Base-by-base conservation (phyloP, 331 rosid species). In the Cydonia oblonga region DNA sequence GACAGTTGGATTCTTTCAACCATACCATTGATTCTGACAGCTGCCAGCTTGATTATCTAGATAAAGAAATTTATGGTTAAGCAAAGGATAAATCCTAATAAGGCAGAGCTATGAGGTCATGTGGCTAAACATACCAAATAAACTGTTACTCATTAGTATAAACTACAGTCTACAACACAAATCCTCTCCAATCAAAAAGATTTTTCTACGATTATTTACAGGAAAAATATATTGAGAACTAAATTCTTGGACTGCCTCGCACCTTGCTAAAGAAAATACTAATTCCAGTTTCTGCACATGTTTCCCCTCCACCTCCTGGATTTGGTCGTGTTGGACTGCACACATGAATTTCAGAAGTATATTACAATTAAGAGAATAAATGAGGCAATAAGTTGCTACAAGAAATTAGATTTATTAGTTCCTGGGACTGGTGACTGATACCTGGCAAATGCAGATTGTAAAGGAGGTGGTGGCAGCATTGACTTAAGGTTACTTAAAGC, bases 361-460 rank as follows among this genome's bases (percentile, higher is more conserved):
- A 52, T 60, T 66, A 15, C 10, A 24, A 61, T 9, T 9, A 80
- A 9, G 70, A 61, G 61, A 65, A 24, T 23, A 51, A 20, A 62
- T 38, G 56, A 24, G 44, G 32, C 52, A 56, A 72, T 69, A 63
- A 40, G 9, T 26, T 58, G 23, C 76, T 56, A 53, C 67, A 75
- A 75, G 62, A 38, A 7, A 46, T 15, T 42, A 69, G 49, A 73
- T 68, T 53, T 54, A 51, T 35, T 30, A 63, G 66, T 46, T 77
- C 72, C 68, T 62, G 35, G 70, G 51, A 60, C 69, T 11, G 26
- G 42, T 75, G 65, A 42, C 44, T 9, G 42, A 62, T 85, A 93
- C 98, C 98, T 93, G 42, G 98, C 96, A 86, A 93, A 93, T 46
- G 97, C 96, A 20, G 97, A 93, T 80, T 93, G 98, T 81, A 93